phyloP scores from a whole-genome alignment of 768 basidiomycete genomes.

The Podaxis carcinomalis region DNA sequence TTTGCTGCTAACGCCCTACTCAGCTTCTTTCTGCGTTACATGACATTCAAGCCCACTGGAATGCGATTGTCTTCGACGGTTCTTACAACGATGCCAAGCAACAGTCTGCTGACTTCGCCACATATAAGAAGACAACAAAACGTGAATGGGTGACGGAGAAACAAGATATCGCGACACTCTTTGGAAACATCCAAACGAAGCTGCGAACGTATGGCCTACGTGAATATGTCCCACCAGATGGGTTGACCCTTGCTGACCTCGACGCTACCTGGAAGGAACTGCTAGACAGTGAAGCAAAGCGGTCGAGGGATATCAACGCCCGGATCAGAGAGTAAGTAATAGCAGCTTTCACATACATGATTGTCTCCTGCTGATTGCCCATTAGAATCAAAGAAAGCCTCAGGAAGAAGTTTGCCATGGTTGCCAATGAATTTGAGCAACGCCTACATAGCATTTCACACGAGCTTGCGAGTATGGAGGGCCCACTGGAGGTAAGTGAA shows the following conservation, averaged over 20 bases:
- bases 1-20: not conserved
- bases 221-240: conserved; percentile 76
- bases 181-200: conserved; percentile 93
- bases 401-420: conserved; percentile 70
- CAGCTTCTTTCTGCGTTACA: conserved; percentile 67
- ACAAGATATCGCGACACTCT: conserved; percentile 81
- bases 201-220: conserved; percentile 84
- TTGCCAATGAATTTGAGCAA: conserved; percentile 75
- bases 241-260: conserved; percentile 67
- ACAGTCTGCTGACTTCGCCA: conserved; percentile 65
- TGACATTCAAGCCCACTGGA: conserved; percentile 69
- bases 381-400: conserved; percentile 77
- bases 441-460: conserved; percentile 61
- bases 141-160: conserved; percentile 86
- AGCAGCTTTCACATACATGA: not conserved
- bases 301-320: conserved; percentile 83
- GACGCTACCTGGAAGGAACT: conserved; percentile 75
- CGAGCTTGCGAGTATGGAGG: conserved; percentile 71
- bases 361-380: not conserved
- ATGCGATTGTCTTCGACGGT: conserved; percentile 56
- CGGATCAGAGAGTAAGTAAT: conserved; percentile 75
- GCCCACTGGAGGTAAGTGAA: conserved; percentile 62
- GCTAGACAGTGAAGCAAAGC: conserved; percentile 65
- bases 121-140: conserved; percentile 84
- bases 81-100: conserved; percentile 81